A percentile compares a stretch with the other conserved stretches of the same genome.
phyloP scores from a whole-genome alignment of 305 asterid species.

The Caryopteris hybrid region DNA sequence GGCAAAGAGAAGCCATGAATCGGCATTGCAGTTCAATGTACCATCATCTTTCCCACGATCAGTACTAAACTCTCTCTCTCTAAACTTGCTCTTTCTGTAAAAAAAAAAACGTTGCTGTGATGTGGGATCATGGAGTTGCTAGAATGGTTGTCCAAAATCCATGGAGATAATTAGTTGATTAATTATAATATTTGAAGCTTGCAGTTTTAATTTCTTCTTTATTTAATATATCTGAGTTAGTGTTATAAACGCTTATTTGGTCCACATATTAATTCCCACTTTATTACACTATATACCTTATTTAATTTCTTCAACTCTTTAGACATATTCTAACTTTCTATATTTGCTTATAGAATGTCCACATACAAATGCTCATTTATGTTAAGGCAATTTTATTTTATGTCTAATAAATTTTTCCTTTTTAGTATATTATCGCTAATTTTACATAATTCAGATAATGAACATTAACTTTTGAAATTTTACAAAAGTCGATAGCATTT shows the following conservation, averaged over 20 bases:
- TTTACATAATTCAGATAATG: too few species aligned
- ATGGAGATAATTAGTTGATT: conserved; percentile 3
- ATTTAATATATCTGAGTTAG: background rate
- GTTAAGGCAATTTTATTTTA: background rate
- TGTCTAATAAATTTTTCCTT: background rate
- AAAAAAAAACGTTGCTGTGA: background rate
- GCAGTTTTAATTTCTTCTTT: background rate
- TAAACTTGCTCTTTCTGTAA: background rate
- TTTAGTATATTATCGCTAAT: too few species aligned
- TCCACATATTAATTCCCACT: background rate
- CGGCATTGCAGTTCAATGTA: conserved; percentile 51
- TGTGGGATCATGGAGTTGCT: conserved; percentile 3
- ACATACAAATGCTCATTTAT: background rate
- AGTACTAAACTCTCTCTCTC: background rate
- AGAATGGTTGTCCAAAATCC: conserved; percentile 1
- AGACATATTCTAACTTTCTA: background rate
- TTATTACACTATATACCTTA: background rate
- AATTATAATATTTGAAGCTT: background rate
- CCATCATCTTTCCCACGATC: conserved; percentile 51
- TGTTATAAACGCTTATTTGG: background rate
- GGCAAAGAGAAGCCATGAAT: conserved; percentile 30
- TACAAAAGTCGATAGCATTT: too few species aligned
- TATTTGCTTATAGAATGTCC: background rate
- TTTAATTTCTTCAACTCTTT: background rate
- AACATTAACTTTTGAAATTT: too few species aligned